Base-by-base conservation (phyloP, 208 protist genomes). In the Trichomonas tenax region DNA sequence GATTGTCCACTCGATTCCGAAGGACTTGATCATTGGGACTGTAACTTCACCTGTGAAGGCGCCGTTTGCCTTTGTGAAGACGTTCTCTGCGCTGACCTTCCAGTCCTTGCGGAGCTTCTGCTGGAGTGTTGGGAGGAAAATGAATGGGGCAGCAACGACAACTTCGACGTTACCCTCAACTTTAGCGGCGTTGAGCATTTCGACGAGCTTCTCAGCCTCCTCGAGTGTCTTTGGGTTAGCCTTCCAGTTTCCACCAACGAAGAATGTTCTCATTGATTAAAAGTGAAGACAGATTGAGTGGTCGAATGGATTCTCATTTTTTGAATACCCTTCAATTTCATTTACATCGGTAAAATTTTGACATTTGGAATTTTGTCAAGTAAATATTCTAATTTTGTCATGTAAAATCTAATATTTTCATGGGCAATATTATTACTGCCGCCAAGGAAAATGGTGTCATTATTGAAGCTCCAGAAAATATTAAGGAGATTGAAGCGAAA, bases 31-130 rank as follows among this genome's bases (percentile, higher is more conserved):
- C 95, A 95, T 72, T 72, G 96, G 96, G 38, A 93, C 46, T 46
- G 96, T 96, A 89, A 96, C 95, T 96, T 97, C 97, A 96, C 97
- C 97, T 38, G 97, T 97, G 96, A 96, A 97, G 31, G 97, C 97
- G 49, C 97, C 97, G 41, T 97, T 97, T 48, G 51, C 49, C 93
- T 93, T 49, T 93, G 88, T 44, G 58, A 41, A 72, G 84, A 97
- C 63, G 96, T 96, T 96, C 48, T 96, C 45, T 44, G 51, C 81
- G 26, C 31, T 63, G 14, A 63, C 45, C 9, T 44, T 17, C 49
- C 48, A 88, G 48, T 96, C 63, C 48, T 96, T 96, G 23, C 51
- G 36, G 26, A 96, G 49, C 10, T n/a, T 40, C 26, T 96, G 46
- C 49, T 81, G 48, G n/a, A 89, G 49, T n/a, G 40, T 26, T 88